Percentiles rank a stretch among this genome's conserved stretches.
These are phyloP conservation scores for Melastoma malabathricum DNA, from an alignment of 345 rosid genomes.

Conservation along the genomic window DNA sequence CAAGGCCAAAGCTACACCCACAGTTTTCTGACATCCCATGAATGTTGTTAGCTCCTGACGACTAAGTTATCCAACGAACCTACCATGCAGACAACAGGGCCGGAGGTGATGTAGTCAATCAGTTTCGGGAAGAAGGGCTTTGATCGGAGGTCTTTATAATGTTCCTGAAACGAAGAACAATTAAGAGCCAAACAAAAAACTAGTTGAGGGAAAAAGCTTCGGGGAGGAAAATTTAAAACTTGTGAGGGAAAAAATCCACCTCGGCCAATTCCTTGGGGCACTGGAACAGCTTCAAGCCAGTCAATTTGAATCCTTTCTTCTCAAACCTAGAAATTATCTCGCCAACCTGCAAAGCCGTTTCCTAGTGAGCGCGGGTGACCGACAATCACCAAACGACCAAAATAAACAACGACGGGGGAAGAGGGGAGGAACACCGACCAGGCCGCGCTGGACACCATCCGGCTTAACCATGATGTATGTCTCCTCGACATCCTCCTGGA, in stretches of 20 bases:
- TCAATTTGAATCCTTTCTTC: slow-evolving; percentile 79
- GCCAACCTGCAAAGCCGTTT: slow-evolving; percentile 47
- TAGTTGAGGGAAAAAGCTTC: too few relatives aligned
- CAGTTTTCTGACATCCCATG: not conserved
- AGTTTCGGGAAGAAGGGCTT: slow-evolving; percentile 79
- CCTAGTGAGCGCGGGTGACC: not conserved
- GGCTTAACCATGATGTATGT: slow-evolving; percentile 93
- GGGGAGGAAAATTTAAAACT: not conserved
- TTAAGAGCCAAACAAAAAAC: too few relatives aligned
- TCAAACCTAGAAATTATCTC: slow-evolving; percentile 92
- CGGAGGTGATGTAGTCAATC: slow-evolving; percentile 78
- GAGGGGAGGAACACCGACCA: slow-evolving; percentile 35
- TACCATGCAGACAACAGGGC: slow-evolving; percentile 97
- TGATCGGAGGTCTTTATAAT: slow-evolving; percentile 77
- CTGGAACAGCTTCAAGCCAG: slow-evolving; percentile 76
- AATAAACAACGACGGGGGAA: not conserved
- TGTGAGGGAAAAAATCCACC: slow-evolving; percentile 27
- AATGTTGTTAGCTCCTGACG: not conserved
- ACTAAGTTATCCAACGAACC: not conserved
- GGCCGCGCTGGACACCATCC: slow-evolving; percentile 88
- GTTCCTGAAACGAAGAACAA: slow-evolving; percentile 46
- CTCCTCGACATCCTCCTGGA: slow-evolving; percentile 68
- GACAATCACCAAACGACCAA: too few relatives aligned
- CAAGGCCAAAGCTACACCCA: not conserved
- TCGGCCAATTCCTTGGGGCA: slow-evolving; percentile 82